phyloP scores from a whole-genome alignment of 2,329 filamentous ascomycete species.

The Penicillium sp. region DNA sequence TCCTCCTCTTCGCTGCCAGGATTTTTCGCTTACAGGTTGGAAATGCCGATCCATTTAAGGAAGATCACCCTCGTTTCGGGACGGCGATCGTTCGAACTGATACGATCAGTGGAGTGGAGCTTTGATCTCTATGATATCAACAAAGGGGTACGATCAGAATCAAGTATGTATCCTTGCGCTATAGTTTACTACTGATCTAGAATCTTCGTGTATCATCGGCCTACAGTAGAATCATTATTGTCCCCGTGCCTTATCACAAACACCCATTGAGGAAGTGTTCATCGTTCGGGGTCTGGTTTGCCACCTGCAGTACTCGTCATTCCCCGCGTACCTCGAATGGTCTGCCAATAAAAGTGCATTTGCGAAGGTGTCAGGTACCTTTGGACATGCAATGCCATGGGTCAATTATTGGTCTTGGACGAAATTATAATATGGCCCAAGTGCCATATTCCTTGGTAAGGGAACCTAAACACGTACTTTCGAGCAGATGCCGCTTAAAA shows the following conservation, averaged over 20 bases:
- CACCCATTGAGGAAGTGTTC: no score
- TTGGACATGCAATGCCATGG: not conserved
- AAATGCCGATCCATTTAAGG: not conserved
- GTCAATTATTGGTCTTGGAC: not conserved
- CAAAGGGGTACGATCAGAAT: not conserved
- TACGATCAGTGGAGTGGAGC: not conserved
- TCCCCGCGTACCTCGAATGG: not conserved
- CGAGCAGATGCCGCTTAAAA: not conserved
- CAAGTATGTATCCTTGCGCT: not conserved
- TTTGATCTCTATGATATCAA: constrained; percentile 3
- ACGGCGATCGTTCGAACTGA: not conserved
- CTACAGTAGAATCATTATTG: not conserved
- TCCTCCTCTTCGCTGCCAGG: not conserved
- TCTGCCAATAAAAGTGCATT: not conserved
- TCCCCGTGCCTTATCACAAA: not conserved
- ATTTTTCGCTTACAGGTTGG: not conserved
- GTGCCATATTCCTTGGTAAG: not conserved
- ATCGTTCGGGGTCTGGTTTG: not conserved
- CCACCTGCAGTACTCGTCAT: not conserved
- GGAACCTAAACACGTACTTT: not conserved
- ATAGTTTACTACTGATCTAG: not conserved
- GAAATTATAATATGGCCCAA: not conserved
- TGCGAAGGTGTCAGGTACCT: not conserved
- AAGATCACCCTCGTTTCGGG: not conserved
- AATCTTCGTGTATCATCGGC: not conserved